phyloP scores from a whole-genome alignment of 208 protist genomes.

The Acanthamoeba divionensis region DNA sequence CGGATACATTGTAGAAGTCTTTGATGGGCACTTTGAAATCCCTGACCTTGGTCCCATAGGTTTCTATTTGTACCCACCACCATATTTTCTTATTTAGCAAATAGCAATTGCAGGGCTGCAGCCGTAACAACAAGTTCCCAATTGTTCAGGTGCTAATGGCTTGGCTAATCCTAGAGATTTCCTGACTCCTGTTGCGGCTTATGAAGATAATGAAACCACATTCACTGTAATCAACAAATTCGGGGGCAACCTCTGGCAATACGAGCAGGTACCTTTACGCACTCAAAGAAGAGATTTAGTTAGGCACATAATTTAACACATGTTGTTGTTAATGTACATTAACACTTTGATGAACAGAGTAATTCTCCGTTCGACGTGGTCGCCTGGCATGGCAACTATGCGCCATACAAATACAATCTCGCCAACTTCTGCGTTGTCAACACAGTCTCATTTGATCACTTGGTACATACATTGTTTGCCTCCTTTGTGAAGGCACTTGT shows the following conservation, averaged over 20 bases:
- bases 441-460: slow-evolving; percentile 85
- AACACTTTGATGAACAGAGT: neutral
- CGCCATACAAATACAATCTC: slow-evolving; percentile 88
- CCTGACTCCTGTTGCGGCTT: slow-evolving; percentile 80
- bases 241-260: slow-evolving; percentile 71
- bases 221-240: slow-evolving; percentile 81
- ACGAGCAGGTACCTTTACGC: neutral
- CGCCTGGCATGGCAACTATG: slow-evolving; percentile 91
- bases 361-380: slow-evolving; percentile 86
- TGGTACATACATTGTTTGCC: slow-evolving; percentile 48
- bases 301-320: neutral
- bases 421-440: slow-evolving; percentile 83
- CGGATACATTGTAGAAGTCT: slow-evolving; percentile 88
- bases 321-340: neutral
- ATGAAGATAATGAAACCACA: slow-evolving; percentile 73
- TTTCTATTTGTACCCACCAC: neutral
- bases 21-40: slow-evolving; percentile 82
- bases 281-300: neutral
- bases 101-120: neutral
- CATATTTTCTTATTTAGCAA: neutral
- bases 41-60: slow-evolving; percentile 89
- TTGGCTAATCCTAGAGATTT: slow-evolving; percentile 90
- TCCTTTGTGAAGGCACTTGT: neutral
- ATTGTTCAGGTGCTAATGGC: slow-evolving; percentile 80
- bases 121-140: neutral